These are phyloP conservation scores for Dothistroma pini DNA, from an alignment of 2,329 filamentous ascomycete species.

Conservation along the genomic window DNA sequence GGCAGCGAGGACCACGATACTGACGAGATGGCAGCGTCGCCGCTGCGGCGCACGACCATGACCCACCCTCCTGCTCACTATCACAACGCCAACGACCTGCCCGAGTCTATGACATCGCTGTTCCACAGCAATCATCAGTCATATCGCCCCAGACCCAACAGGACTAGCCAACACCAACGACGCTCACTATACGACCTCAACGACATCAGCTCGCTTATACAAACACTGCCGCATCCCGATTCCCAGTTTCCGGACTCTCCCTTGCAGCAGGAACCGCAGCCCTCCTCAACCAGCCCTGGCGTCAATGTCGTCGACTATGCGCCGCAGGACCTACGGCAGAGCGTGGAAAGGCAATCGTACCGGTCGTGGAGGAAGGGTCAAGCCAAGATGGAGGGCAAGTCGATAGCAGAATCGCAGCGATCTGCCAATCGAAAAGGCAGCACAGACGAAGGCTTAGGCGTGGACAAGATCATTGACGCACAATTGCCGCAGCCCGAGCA, in stretches of 20 bases:
- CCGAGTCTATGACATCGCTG: background rate
- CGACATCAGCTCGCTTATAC: constrained; percentile 19
- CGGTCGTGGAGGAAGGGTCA: constrained; percentile 50
- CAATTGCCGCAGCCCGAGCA: constrained; percentile 57
- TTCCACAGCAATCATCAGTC: constrained; percentile 10
- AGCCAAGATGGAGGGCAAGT: constrained; percentile 39
- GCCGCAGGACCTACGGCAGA: constrained; percentile 25
- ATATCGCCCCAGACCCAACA: constrained; percentile 8
- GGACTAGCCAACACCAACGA: constrained; percentile 29
- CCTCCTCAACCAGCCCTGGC: constrained; percentile 20
- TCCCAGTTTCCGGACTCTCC: constrained; percentile 16
- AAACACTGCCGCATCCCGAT: constrained; percentile 7
- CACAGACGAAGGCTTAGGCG: constrained; percentile 34
- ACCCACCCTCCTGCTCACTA: constrained; percentile 14
- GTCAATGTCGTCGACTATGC: constrained; percentile 12
- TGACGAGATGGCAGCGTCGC: constrained; percentile 12
- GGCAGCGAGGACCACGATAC: constrained; percentile 5
- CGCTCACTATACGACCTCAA: constrained; percentile 33
- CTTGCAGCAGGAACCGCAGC: constrained; percentile 12
- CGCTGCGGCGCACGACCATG: constrained; percentile 10
- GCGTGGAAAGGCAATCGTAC: constrained; percentile 45
- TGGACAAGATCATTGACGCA: constrained; percentile 62
- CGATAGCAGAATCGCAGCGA: constrained; percentile 37
- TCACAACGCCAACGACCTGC: constrained; percentile 10
- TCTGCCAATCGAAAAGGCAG: constrained; percentile 20